Base-by-base conservation (phyloP, 2,329 filamentous ascomycete genomes). In the Penicillium sp. region DNA sequence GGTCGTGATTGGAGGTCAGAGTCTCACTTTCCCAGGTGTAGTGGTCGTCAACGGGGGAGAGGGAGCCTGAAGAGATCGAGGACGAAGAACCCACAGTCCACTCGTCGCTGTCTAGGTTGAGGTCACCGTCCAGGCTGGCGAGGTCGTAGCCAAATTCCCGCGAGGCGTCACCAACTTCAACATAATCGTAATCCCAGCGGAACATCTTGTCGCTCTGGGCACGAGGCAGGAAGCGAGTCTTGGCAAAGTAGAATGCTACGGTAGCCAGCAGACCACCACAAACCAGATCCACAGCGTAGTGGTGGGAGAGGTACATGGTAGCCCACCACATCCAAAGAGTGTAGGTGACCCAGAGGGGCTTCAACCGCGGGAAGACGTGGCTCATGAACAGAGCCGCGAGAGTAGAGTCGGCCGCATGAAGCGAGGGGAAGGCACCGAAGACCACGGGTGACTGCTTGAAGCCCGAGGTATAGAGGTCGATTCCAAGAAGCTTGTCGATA, bases 271-370 rank as follows among this genome's bases (percentile, higher is more conserved):
- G 79, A 69, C 87, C 90, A 62, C 93, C 93, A 33, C 84, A 90
- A 24, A 96, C 90, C 46, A 97, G 80, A 71, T 97, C 93, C 38
- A 97, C 88, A 29, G 92, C 93, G 70, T 97, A 97, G 76, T 97
- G 93, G 74, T 97, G 93, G 66, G 90, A 95, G 47, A 97, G 83
- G 70, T 97, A 96, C 90, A 97, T 96, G 62, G 93, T 97, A 12
- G 92, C 89, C 91, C 93, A 97, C 89, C 91, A 96, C 65, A 96
- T 86, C 93, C 93, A 96, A 69, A 88, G 82, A 42, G 88, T 88
- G 73, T 96, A 97, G 59, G 83, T 80, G 58, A 92, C 82, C 74
- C 95, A 95, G 48, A 94, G 74, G 12, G 87, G 85, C 61, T 88
- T 85, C 61, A 95, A 82, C 56, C 84, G 85, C 4, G 93, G 93